Percentiles rank a stretch among this genome's conserved stretches.
Evolutionary conservation across 2,329 filamentous ascomycete species (phyloP).

Genomic region (Pseudocercospora cruenta): DNA sequence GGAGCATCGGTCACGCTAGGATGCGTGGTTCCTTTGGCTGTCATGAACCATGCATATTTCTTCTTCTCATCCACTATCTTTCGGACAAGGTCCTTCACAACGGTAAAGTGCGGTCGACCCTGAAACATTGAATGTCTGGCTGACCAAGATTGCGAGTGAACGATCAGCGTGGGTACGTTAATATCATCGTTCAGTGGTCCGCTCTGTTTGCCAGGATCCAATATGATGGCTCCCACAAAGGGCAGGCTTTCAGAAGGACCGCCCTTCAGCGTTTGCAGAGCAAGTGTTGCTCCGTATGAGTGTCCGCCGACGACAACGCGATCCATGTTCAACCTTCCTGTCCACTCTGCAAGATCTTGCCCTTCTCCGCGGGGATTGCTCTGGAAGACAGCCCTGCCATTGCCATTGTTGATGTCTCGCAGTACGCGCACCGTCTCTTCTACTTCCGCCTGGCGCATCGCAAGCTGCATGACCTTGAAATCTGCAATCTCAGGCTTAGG

Average conservation of each 20-base stretch:
- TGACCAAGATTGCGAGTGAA: conserved; percentile 70
- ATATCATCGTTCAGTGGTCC: conserved; percentile 65
- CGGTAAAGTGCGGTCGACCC: conserved; percentile 66
- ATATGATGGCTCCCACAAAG: conserved; percentile 61
- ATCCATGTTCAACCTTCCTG: conserved; percentile 57
- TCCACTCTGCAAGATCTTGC: conserved; percentile 54
- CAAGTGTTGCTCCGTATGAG: conserved; percentile 68
- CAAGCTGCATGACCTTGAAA: conserved; percentile 48
- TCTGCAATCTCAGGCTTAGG: conserved; percentile 35
- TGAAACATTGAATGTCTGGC: conserved; percentile 61
- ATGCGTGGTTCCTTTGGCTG: conserved; percentile 52
- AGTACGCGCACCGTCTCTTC: conserved; percentile 50
- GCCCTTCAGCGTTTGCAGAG: conserved; percentile 61
- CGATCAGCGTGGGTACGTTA: conserved; percentile 60
- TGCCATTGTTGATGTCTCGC: conserved; percentile 44
- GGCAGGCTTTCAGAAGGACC: conserved; percentile 49
- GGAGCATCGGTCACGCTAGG: conserved; percentile 70
- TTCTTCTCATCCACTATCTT: conserved; percentile 48
- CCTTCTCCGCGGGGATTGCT: conserved; percentile 56
- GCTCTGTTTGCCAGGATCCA: conserved; percentile 68
- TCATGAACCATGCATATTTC: conserved; percentile 50
- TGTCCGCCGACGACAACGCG: conserved; percentile 64
- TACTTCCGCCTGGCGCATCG: conserved; percentile 51
- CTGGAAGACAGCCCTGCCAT: conserved; percentile 40
- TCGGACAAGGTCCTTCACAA: conserved; percentile 61